Evolutionary conservation across 352 stramenopile species (phyloP), one percentile per base, ranked within the genome.

Genomic region (Globisporangium abappressorium): DNA sequence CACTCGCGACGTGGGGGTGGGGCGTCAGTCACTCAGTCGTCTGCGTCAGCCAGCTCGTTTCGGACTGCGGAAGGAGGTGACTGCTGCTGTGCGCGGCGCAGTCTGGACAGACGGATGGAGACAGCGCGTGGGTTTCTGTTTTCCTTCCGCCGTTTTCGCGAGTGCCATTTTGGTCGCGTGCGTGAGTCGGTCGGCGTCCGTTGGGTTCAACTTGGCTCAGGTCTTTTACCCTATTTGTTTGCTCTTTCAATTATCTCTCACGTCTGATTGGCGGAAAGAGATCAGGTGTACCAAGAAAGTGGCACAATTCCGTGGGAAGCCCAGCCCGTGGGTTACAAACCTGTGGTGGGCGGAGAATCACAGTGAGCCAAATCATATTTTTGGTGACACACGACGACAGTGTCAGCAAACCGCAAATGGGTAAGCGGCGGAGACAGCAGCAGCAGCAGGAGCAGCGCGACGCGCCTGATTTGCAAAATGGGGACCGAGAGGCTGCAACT

Each of bases 151-250:
- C 26, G 36, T 58, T 65, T 65, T 57, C 22, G 59, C 41, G 41
- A 65, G 33, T 46, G 41, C 26, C 60, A 55, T 26, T 55, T 41
- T 36, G 47, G 59, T 8, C 14, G 12, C 1, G 33, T 38, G 33
- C 3, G 38, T 20, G 3, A 26, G n/a, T 55, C 26, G 57, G 38
- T 57, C 34, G 55, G 14, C 34, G 59, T 18, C 59, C 43, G 59
- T 65, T 65, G 60, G 60, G 60, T 65, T 65, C 60, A 65, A 51
- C 18, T 57, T 65, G 59, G 43, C 41, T 49, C 41, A 47, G 14
- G 36, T 43, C 11, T 43, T n/a, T n/a, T n/a, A 47, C 41, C 12
- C 15, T n/a, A n/a, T n/a, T 24, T 57, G 34, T 24, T 24, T 18
- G n/a, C 22, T 53, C 5, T 46, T 62, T n/a, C 34, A 28, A 5